These are phyloP conservation scores for Fraxinus albicans DNA, from an alignment of 305 asterid species.

Conservation along the genomic window DNA sequence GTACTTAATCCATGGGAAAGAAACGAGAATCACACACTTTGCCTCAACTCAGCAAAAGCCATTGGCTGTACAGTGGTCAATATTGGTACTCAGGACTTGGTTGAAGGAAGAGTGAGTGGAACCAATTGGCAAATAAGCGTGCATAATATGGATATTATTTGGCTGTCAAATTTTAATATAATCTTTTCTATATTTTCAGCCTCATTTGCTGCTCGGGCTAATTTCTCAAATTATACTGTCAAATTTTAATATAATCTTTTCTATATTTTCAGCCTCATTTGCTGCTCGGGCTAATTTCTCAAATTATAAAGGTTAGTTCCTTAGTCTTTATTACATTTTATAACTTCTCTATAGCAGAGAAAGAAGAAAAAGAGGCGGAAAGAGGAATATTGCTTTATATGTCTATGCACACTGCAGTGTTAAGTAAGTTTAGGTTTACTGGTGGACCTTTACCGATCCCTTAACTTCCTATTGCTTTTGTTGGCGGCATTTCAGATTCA, in stretches of 20 bases:
- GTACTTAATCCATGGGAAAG: constrained; percentile 98
- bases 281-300: too few species aligned
- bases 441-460: constrained; percentile 24
- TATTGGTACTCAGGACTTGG: constrained; percentile 88
- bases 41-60: constrained; percentile 98
- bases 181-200: constrained; percentile 56
- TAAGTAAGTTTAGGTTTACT: constrained; percentile 13
- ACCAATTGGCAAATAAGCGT: constrained; percentile 19
- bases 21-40: constrained; percentile 91
- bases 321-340: constrained; percentile 17
- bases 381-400: neutral
- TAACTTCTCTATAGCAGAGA: neutral
- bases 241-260: too few species aligned
- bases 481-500: constrained; percentile 65
- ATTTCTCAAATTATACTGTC: constrained; percentile 76
- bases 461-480: constrained; percentile 26
- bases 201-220: constrained; percentile 91
- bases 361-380: neutral
- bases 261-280: too few species aligned
- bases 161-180: constrained; percentile 14
- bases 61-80: constrained; percentile 98
- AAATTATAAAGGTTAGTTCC: constrained; percentile 55
- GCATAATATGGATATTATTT: constrained; percentile 8
- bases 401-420: neutral
- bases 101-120: constrained; percentile 93